Percentiles rank a stretch among this genome's conserved stretches.
These are phyloP conservation scores for Phytophthora sansomeana DNA, from an alignment of 352 stramenopile genomes.

Conservation along the genomic window DNA sequence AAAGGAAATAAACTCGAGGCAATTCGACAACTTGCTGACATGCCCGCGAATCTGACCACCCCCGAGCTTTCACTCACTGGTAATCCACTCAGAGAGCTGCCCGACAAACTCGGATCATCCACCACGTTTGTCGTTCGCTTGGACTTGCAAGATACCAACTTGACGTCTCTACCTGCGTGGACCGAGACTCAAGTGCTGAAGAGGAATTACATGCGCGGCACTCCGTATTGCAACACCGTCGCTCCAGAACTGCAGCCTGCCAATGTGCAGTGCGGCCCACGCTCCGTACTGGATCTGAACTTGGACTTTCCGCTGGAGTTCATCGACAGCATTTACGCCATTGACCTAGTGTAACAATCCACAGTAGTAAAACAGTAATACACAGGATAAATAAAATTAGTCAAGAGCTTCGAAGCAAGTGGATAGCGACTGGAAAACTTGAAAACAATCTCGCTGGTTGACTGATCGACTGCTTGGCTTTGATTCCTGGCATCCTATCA, in stretches of 20 bases:
- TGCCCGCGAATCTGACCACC: neutral
- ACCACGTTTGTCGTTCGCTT: slow-evolving; percentile 14
- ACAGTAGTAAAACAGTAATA: neutral
- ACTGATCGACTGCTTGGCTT: slow-evolving; percentile 3
- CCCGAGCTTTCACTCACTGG: slow-evolving; percentile 5
- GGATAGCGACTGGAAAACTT: neutral
- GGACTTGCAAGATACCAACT: slow-evolving; percentile 17
- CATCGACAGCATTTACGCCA: slow-evolving; percentile 5
- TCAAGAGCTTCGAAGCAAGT: neutral
- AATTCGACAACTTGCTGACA: slow-evolving; percentile 3
- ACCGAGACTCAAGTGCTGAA: slow-evolving; percentile 11
- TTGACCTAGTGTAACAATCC: slow-evolving; percentile 2
- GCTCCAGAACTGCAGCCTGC: neutral
- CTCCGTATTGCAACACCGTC: slow-evolving; percentile 19
- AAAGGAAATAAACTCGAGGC: slow-evolving; percentile 22
- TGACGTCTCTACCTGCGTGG: slow-evolving; percentile 8
- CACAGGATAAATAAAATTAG: neutral
- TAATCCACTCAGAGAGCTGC: slow-evolving; percentile 14
- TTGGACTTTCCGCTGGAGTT: slow-evolving; percentile 9
- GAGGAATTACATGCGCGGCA: slow-evolving; percentile 10
- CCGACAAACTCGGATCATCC: neutral
- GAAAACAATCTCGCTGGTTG: neutral
- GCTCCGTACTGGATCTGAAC: slow-evolving; percentile 5
- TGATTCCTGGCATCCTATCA: slow-evolving; percentile 1
- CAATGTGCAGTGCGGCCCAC: slow-evolving; percentile 9